phyloP scores from a whole-genome alignment of 129 eudicot genomes.

The Mikania micrantha region DNA sequence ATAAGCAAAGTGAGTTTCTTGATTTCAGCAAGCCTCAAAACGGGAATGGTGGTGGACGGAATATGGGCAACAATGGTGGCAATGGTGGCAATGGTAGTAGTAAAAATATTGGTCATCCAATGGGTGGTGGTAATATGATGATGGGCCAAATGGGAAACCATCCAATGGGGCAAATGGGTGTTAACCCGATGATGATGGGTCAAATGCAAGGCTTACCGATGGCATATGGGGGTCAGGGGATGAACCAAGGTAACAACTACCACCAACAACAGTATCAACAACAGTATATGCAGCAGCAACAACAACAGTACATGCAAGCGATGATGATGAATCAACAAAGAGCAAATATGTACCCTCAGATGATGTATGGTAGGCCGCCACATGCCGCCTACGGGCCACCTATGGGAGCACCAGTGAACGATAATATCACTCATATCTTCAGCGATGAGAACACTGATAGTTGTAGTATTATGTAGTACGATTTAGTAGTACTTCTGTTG shows the following conservation, averaged over 20 bases:
- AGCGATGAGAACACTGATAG: constrained; percentile 81
- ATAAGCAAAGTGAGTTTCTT: constrained; percentile 38
- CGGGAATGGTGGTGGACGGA: constrained; percentile 20
- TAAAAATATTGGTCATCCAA: constrained; percentile 23
- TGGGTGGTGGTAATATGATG: constrained; percentile 36
- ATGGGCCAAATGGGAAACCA: constrained; percentile 33
- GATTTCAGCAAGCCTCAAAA: constrained; percentile 35
- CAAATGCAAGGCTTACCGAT: constrained; percentile 50
- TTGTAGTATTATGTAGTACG: constrained; percentile 73
- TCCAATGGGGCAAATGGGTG: constrained; percentile 46
- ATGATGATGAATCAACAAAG: constrained; percentile 93
- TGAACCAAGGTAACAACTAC: constrained; percentile 39
- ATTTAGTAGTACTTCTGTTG: constrained; percentile 3
- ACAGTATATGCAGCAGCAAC: constrained; percentile 28
- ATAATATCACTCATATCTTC: constrained; percentile 52
- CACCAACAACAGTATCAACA: constrained; percentile 21
- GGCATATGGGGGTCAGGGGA: constrained; percentile 33
- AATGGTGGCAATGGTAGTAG: constrained; percentile 36
- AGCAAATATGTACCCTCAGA: constrained; percentile 46
- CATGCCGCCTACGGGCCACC: constrained; percentile 53
- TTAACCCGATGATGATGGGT: constrained; percentile 31
- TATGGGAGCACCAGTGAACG: constrained; percentile 38
- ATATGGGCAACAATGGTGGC: constrained; percentile 26
- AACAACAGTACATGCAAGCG: constrained; percentile 76
- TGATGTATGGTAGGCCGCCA: constrained; percentile 54